A percentile compares a stretch with the other conserved stretches of the same genome.
phyloP scores from a whole-genome alignment of 1,284 basidiomycete genomes.

The Mycosarcoma mackinlayi region DNA sequence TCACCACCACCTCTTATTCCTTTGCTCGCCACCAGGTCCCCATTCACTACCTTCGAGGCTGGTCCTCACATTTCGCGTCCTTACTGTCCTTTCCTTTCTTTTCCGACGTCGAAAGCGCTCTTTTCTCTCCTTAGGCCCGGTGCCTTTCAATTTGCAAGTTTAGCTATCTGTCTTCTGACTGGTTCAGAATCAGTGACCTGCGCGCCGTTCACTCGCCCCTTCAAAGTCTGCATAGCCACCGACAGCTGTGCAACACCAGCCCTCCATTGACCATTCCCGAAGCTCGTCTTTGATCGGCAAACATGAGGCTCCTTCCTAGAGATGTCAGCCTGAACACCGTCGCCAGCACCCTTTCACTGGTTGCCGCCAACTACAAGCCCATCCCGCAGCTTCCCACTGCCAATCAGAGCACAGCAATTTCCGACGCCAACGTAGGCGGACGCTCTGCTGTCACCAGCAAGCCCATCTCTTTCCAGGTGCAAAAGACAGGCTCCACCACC shows the following conservation, averaged over 20 bases:
- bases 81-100: constrained; percentile 19
- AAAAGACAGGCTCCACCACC: constrained; percentile 27
- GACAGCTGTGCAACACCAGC: neutral
- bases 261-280: neutral
- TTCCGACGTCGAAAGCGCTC: constrained; percentile 22
- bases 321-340: constrained; percentile 47
- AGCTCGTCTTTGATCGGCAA: neutral
- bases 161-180: constrained; percentile 19
- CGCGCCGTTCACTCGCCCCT: constrained; percentile 9
- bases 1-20: constrained; percentile 19
- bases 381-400: constrained; percentile 54
- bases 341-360: constrained; percentile 60
- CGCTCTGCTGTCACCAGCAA: constrained; percentile 27
- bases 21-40: constrained; percentile 1
- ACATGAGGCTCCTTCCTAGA: constrained; percentile 46
- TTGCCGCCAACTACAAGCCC: constrained; percentile 67
- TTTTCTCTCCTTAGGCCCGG: constrained; percentile 14
- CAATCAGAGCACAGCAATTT: constrained; percentile 18
- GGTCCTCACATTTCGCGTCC: constrained; percentile 39
- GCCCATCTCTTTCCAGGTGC: constrained; percentile 41
- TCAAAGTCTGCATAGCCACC: neutral
- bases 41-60: constrained; percentile 22
- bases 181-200: constrained; percentile 20
- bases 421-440: constrained; percentile 1
- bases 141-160: constrained; percentile 17